phyloP scores from a whole-genome alignment of 2,329 filamentous ascomycete species.

The Verticillium tricorpus region DNA sequence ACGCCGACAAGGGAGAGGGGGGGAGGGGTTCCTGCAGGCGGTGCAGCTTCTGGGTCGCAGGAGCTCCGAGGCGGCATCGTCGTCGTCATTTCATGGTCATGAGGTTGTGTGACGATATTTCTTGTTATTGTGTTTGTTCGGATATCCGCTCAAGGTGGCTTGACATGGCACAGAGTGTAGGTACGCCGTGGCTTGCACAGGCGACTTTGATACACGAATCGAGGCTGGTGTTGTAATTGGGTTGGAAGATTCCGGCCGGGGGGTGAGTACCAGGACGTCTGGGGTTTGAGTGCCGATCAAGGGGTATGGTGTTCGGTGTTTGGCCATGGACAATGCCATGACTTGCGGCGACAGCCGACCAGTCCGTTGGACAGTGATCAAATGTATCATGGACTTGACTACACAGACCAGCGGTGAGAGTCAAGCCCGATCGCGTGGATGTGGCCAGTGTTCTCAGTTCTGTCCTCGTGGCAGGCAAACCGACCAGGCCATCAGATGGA shows the following conservation, averaged over 20 bases:
- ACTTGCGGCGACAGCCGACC: background rate
- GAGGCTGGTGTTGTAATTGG: background rate
- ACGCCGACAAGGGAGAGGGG: background rate
- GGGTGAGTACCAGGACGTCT: background rate
- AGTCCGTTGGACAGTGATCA: background rate
- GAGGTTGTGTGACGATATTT: background rate
- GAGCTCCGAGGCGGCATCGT: background rate
- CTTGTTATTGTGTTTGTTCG: background rate
- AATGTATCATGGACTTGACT: background rate
- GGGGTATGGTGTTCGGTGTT: background rate
- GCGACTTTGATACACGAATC: background rate
- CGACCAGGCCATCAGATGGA: background rate
- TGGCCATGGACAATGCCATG: background rate
- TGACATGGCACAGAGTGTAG: background rate
- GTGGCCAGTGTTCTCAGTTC: background rate
- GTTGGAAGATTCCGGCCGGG: background rate
- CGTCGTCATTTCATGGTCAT: background rate
- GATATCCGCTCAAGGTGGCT: background rate
- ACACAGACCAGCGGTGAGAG: background rate
- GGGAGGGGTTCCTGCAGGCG: background rate
- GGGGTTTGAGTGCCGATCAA: background rate
- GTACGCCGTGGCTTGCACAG: background rate
- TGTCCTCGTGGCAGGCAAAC: background rate
- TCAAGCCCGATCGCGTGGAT: background rate
- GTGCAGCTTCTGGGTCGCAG: background rate